A percentile compares a stretch with the other conserved stretches of the same genome.
Evolutionary conservation across 169 alveolate species (phyloP).

Genomic region (Plasmodium chabaudi): DNA sequence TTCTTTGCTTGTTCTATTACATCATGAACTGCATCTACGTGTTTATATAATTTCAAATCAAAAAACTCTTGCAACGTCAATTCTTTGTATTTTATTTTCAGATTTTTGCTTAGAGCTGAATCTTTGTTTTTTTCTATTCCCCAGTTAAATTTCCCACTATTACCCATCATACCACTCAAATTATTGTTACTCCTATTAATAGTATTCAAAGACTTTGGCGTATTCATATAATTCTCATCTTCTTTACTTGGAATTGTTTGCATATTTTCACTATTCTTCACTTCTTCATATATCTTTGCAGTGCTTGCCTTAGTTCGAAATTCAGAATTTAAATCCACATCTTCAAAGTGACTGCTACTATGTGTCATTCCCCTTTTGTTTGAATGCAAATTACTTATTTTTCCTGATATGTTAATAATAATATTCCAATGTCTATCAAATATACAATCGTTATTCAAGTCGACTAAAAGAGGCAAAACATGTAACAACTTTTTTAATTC

Average conservation of each 20-base stretch:
- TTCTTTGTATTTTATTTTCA: conserved; percentile 92
- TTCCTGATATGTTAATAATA: conserved; percentile 93
- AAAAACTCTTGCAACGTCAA: conserved; percentile 94
- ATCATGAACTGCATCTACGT: conserved; percentile 94
- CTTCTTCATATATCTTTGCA: not conserved
- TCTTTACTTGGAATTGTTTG: too few species aligned
- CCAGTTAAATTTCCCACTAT: not conserved
- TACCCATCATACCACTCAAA: not conserved
- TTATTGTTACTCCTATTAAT: not conserved
- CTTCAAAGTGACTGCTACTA: not conserved
- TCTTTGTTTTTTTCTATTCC: not conserved
- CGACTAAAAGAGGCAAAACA: conserved; percentile 93
- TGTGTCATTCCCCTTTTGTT: not conserved
- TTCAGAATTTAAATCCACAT: not conserved
- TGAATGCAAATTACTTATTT: conserved; percentile 32
- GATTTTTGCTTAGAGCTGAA: conserved; percentile 10
- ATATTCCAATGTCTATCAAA: conserved; percentile 97
- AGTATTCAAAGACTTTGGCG: too few species aligned
- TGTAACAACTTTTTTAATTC: conserved; percentile 95
- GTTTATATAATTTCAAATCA: conserved; percentile 91
- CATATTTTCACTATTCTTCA: too few species aligned
- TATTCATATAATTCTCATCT: too few species aligned
- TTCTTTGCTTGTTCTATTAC: conserved; percentile 95
- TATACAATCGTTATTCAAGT: conserved; percentile 94
- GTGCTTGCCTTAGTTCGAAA: too few species aligned